Evolutionary conservation across 768 basidiomycete genomes (phyloP), one percentile per base, ranked within the genome.

Genomic region (Mycena rebaudengoi): DNA sequence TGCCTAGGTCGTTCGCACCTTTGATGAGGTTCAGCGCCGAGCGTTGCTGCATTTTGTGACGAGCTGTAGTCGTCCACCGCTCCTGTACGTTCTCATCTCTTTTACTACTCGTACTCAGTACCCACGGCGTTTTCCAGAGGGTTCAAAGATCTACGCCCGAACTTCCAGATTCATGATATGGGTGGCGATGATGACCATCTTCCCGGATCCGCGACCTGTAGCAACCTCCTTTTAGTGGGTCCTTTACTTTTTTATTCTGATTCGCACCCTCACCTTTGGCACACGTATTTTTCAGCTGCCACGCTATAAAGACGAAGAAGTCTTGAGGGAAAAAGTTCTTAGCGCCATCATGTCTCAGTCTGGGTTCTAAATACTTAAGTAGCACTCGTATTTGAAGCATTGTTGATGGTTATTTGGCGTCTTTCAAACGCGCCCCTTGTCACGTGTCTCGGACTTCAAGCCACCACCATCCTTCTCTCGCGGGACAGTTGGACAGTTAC

Each of bases 31-130:
- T 45, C 89, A 98, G 67, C 85, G 91, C 11, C 83, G 89, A 32
- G 83, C 87, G 0, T 80, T 98, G 60, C 75, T 99, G 62, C 85
- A 93, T n/a, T 99, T 98, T 69, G 97, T 95, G 16, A 98, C 97
- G 12, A 94, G 92, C 64, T 96, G 94, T 69, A 91, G 92, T 69
- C 84, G 95, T 12, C 93, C 96, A 0, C 96, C 95, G 0, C 78
- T 98, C 29, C 81, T 96, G 89, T 93, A 66, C 66, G 90, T 82
- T 2, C 14, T 6, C 25, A 25, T 12, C 49, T 29, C 26, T 25
- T 12, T 21, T 26, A 14, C 43, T 40, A 49, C 50, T 8, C 29
- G 23, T 32, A 49, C 39, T 50, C 11, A 7, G 18, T 14, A 33
- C 25, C 32, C 40, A 32, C 37, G n/a, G n/a, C n/a, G n/a, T n/a